These are phyloP conservation scores for Blastobotrys buckinghamii DNA, from an alignment of 1,139 yeast genomes.

Conservation along the genomic window DNA sequence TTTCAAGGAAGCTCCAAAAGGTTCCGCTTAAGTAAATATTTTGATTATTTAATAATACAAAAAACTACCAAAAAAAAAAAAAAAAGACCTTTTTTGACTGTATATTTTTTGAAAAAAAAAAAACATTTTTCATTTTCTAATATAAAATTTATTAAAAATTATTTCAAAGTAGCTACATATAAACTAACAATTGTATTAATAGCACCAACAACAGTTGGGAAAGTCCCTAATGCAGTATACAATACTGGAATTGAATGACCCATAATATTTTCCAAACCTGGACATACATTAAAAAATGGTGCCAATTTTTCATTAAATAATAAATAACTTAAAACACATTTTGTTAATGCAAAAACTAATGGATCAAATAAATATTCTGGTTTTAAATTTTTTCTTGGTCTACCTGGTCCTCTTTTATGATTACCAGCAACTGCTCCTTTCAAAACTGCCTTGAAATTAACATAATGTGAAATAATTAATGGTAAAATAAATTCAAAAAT, in stretches of 20 bases:
- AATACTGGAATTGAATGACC: constrained; percentile 15
- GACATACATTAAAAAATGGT: constrained; percentile 1
- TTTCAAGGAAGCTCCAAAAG: constrained; percentile 95
- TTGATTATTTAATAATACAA: neutral
- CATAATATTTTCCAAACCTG: constrained; percentile 14
- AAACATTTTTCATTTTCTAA: neutral
- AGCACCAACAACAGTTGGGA: constrained; percentile 30
- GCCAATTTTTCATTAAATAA: constrained; percentile 28
- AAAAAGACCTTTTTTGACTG: neutral
- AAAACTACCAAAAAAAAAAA: constrained; percentile 2
- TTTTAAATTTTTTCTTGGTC: neutral
- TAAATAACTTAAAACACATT: constrained; percentile 43
- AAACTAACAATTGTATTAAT: constrained; percentile 32
- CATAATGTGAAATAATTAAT: constrained; percentile 29
- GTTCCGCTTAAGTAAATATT: constrained; percentile 12
- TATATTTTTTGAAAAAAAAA: neutral
- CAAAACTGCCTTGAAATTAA: constrained; percentile 27
- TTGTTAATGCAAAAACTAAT: constrained; percentile 48
- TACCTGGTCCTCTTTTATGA: constrained; percentile 6
- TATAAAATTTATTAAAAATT: neutral
- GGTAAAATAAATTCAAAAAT: constrained; percentile 37
- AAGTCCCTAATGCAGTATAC: constrained; percentile 29
- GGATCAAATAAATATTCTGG: constrained; percentile 41
- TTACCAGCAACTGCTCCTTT: neutral
- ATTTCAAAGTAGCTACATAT: constrained; percentile 31